These are phyloP conservation scores for Mercurialis annua DNA, from an alignment of 345 rosid species.

Conservation along the genomic window DNA sequence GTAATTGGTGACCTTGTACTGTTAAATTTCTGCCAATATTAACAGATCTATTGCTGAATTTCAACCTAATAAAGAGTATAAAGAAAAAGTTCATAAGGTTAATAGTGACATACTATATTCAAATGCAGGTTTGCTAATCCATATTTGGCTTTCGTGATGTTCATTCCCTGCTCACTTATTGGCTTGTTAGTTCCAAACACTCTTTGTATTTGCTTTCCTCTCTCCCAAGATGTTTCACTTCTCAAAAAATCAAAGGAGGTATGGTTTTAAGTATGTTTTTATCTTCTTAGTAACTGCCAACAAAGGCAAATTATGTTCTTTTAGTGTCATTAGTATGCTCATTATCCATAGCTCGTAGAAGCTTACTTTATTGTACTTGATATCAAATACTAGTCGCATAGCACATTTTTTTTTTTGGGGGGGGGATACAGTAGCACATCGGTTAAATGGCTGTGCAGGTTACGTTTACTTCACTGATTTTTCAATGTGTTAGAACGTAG, in stretches of 20 bases:
- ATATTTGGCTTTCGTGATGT: constrained; percentile 79
- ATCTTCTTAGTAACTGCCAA: not conserved
- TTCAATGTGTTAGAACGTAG: not conserved
- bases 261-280: constrained; percentile 17
- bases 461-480: not conserved
- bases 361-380: not conserved
- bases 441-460: not conserved
- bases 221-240: constrained; percentile 53
- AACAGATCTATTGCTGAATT: not conserved
- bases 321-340: not conserved
- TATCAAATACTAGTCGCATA: not conserved
- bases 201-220: constrained; percentile 49
- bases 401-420: no score
- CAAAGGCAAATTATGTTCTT: constrained; percentile 1
- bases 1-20: not conserved
- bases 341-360: not conserved
- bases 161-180: constrained; percentile 71
- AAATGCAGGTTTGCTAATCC: constrained; percentile 91
- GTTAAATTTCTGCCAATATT: constrained; percentile 2
- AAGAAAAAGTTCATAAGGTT: not conserved
- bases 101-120: constrained; percentile 10
- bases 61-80: not conserved
- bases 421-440: no score
- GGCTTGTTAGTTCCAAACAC: constrained; percentile 76
- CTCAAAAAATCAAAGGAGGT: constrained; percentile 68